Base-by-base conservation (phyloP, 305 asterid genomes). In the Andrographis paniculata region DNA sequence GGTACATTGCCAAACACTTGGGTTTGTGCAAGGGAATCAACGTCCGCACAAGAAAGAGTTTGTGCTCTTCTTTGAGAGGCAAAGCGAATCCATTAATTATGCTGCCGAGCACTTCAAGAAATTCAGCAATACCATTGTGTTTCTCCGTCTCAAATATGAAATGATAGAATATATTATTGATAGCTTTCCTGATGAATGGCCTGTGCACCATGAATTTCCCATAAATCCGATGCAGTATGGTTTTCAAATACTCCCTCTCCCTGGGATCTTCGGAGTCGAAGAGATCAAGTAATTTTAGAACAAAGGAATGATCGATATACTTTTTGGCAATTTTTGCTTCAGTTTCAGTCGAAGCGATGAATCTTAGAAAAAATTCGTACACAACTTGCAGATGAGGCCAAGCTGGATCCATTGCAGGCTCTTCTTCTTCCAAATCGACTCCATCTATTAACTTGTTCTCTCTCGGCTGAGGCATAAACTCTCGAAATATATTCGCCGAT, bases 11-110 rank as follows among this genome's bases (percentile, higher is more conserved):
- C 47, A 52, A 14, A 23, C 38, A 23, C 14, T 52, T 52, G 0
- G 58, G 58, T 17, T 52, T 52, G 37, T 52, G 58, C 21, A 52
- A 17, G 14, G 48, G 58, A 38, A 52, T 52, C n/a, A 52, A 52
- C 14, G 58, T 27, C 10, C 58, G 33, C 44, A 33, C 44, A 19
- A 50, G 43, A 13, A 50, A 50, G 17, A 50, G 55, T 21, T 50
- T 50, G 21, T 50, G 55, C 14, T 50, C 55, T 13, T 50, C 55
- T 20, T 50, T 50, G 6, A 50, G 15, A 17, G 44, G 55, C 44
- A 50, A 22, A 18, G 55, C 55, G 19, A 35, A 35, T 12, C 55
- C 55, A 30, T 50, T 35, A 21, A 44, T 19, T 44, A 44, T 44
- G 49, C 49, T 44, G 16, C 49, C 49, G 12, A 44, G 49, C 5